Percentiles rank a stretch among this genome's conserved stretches.
Conservation (phyloP, 495 filamentous ascomycete species). For the Emericellopsis terricola region DNA sequence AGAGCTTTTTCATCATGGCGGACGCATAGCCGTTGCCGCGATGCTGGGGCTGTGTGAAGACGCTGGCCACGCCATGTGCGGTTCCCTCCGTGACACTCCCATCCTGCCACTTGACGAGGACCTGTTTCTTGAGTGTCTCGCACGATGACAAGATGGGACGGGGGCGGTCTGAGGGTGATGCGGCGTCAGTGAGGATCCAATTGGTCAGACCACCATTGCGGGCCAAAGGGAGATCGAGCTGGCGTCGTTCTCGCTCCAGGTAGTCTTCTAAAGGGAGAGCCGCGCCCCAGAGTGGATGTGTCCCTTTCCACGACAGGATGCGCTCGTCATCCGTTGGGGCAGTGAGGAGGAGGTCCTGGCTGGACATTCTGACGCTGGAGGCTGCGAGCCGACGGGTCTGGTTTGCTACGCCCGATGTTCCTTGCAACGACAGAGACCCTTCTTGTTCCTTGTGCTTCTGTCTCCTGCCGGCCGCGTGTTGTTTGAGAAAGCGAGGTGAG, state of each 20-base stretch:
- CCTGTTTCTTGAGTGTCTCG: slow-evolving; percentile 66
- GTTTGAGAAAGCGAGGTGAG: background rate
- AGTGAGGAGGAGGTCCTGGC: slow-evolving; percentile 46
- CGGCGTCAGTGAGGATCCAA: slow-evolving; percentile 54
- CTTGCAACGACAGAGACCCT: background rate
- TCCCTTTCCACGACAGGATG: slow-evolving; percentile 41
- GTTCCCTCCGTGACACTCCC: slow-evolving; percentile 39
- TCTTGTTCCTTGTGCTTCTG: background rate
- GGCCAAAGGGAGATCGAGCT: slow-evolving; percentile 47
- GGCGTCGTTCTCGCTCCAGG: slow-evolving; percentile 55
- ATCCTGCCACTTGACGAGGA: slow-evolving; percentile 19
- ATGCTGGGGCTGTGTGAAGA: slow-evolving; percentile 59
- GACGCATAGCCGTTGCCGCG: slow-evolving; percentile 65
- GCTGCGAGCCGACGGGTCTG: background rate
- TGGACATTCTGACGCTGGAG: no score
- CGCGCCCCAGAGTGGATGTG: slow-evolving; percentile 55
- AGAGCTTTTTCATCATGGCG: slow-evolving; percentile 37
- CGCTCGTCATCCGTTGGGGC: slow-evolving; percentile 51
- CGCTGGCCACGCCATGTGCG: slow-evolving; percentile 71
- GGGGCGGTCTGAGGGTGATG: slow-evolving; percentile 10
- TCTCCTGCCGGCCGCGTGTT: background rate
- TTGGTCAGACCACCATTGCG: slow-evolving; percentile 58
- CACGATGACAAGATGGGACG: slow-evolving; percentile 62
- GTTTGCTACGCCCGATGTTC: background rate
- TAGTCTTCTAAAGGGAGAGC: slow-evolving; percentile 50